Evolutionary conservation across 2,329 filamentous ascomycete species (phyloP), one percentile per base, ranked within the genome.

Genomic region (Elsinoe arachidis): DNA sequence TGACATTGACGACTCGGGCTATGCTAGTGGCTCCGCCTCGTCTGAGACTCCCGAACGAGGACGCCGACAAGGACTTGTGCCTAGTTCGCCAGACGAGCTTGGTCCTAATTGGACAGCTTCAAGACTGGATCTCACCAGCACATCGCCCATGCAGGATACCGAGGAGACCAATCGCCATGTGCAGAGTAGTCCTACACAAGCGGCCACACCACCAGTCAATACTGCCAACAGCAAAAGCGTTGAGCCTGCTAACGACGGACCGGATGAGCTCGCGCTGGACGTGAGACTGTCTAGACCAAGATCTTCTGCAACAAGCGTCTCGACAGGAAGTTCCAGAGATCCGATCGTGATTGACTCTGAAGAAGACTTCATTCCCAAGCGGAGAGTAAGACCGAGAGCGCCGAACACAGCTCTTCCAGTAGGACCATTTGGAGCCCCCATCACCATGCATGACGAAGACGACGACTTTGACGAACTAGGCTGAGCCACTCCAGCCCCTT

Each of bases 41-140:
- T 5, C 23, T 7, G 17, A 34, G 11, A 41, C 41, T 10, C 35
- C 56, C 1, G 38, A 19, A 2, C 26, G 37, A 33, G 37, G 26
- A 11, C 10, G 3, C 6, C 12, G 5, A 2, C n/a, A 19, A 6
- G 15, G n/a, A 11, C 15, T n/a, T 11, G 14, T 47, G 11, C 19
- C 39, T 21, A 21, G 19, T 15, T 59, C 58, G 14, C 58, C 58
- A 9, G 58, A 59, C 17, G 53, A 49, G 35, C 53, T 59, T 17
- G 33, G 33, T 41, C 56, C 56, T 34, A 41, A 35, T 15, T 53
- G 49, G 49, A 39, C 49, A 2, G 34, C 46, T 7, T 23, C 46
- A 19, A 34, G 46, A 19, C 23, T 41, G 43, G 2, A 26, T n/a
- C 5, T 11, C 33, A 11, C 38, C 34, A 35, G 37, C 21, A 41